phyloP scores from a whole-genome alignment of 2,329 filamentous ascomycete genomes.

The Colletotrichum plurivorum region DNA sequence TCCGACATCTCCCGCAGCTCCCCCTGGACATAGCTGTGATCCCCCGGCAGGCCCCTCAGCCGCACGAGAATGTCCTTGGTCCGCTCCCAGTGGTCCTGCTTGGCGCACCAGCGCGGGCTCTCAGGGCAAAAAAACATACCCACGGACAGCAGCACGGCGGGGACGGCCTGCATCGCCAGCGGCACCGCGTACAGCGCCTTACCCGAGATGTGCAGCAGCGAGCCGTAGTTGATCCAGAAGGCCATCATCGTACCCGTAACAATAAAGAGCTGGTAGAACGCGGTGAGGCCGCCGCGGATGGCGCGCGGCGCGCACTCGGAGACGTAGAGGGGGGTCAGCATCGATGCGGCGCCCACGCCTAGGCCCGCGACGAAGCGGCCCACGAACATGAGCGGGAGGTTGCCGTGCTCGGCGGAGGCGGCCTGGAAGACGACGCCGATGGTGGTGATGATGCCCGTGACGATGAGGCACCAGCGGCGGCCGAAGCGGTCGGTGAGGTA shows the following conservation, averaged over 20 bases:
- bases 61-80: constrained; percentile 68
- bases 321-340: constrained; percentile 59
- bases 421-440: constrained; percentile 76
- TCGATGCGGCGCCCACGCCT: constrained; percentile 65
- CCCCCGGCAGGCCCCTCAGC: constrained; percentile 65
- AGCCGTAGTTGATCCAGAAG: constrained; percentile 58
- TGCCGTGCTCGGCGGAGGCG: constrained; percentile 56
- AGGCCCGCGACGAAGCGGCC: constrained; percentile 70
- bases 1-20: constrained; percentile 73
- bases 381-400: constrained; percentile 67
- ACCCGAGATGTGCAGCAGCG: constrained; percentile 60
- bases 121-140: constrained; percentile 74
- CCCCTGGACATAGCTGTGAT: constrained; percentile 68
- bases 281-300: constrained; percentile 65
- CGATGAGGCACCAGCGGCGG: constrained; percentile 68
- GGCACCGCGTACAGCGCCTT: constrained; percentile 72
- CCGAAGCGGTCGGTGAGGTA: constrained; percentile 70
- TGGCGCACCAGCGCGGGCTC: constrained; percentile 76
- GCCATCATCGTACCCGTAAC: constrained; percentile 59
- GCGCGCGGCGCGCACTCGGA: constrained; percentile 65
- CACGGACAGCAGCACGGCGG: constrained; percentile 66
- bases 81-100: constrained; percentile 77
- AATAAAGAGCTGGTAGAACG: constrained; percentile 66
- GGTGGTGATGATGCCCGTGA: constrained; percentile 67
- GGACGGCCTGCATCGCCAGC: constrained; percentile 74